Evolutionary conservation across 108 stramenopile genomes (phyloP), one percentile per base, ranked within the genome.

Genomic region (Nitzschia inconspicua): DNA sequence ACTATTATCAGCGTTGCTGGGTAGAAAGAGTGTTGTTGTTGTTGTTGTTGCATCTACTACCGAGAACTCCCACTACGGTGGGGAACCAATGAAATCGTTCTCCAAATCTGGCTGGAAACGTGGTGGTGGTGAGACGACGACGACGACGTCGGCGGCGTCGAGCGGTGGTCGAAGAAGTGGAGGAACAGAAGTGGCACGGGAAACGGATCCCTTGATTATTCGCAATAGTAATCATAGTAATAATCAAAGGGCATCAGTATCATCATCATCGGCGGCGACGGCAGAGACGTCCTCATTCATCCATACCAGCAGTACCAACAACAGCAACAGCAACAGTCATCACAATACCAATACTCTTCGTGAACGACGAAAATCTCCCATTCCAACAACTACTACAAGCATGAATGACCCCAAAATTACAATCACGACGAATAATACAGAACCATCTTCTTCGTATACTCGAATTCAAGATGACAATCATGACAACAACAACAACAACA

Each of bases 71-170:
- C 60, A 56, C 68, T 60, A 19, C 47, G 60, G 58, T 62, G 68
- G 68, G 68, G 36, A 62, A 44, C 58, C 43, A 44, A 70, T 70
- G 68, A 70, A 60, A 70, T 55, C 55, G 46, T 41, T 40, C 32
- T 47, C 60, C 44, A 68, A 55, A 20, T 58, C 47, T 44, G 67
- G 35, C 60, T 60, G 68, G 60, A 61, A 70, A 11, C 24, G 34
- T 34, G 37, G 53, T 53, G 54, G 60, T 49, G 50, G 18, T 44
- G 16, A 37, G 27, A 31, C 57, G 35, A n/a, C n/a, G n/a, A 40
- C 47, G 9, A 36, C 48, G 9, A 30, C 39, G 43, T 57, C 67
- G n/a, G n/a, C n/a, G n/a, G n/a, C n/a, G n/a, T n/a, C n/a, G n/a
- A n/a, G n/a, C n/a, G n/a, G n/a, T n/a, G n/a, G n/a, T n/a, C n/a